Evolutionary conservation across 1,284 basidiomycete species (phyloP), one percentile per base, ranked within the genome.

Genomic region (Melampsora occidentalis): DNA sequence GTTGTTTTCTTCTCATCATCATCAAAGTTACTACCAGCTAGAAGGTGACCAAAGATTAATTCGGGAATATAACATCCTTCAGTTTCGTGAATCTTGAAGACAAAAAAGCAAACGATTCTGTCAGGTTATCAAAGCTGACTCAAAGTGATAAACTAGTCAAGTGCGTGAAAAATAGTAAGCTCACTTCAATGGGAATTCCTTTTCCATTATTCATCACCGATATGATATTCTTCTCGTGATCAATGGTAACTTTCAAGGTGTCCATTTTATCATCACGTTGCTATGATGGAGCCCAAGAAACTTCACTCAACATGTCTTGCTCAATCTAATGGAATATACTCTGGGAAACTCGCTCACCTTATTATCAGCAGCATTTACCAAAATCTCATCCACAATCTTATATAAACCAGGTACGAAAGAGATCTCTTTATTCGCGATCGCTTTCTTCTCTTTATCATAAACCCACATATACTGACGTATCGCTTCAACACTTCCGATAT

Each of bases 301-400:
- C 35, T 35, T 35, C 35, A 35, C 10, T 42, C 12, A 6, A 42
- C 6, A 5, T 12, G 6, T 42, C 39, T 42, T 42, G 5, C 39
- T 12, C 39, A 59, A 6, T 46, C 16, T 53, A 22, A 4, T 10
- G 64, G 76, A 14, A 65, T 33, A n/a, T 69, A 14, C 28, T 14
- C 2, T 31, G 20, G n/a, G 28, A n/a, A 18, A 12, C 48, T 33
- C 18, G 5, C 57, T 33, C 79, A 92, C 96, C 89, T 99, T 99
- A 86, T 99, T 97, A 84, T 99, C 97, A 7, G 97, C 97, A 22
- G 97, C 97, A 83, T 99, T 99, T 81, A 99, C 97, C 6, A 99
- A 87, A 81, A 99, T 99, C 85, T 99, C 97, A 82, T 99, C 97
- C 63, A 99, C 91, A 82, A 99, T 99, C 87, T 99, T 99, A 88